phyloP scores from a whole-genome alignment of 1,284 basidiomycete species.

The Calocybe gambosa region DNA sequence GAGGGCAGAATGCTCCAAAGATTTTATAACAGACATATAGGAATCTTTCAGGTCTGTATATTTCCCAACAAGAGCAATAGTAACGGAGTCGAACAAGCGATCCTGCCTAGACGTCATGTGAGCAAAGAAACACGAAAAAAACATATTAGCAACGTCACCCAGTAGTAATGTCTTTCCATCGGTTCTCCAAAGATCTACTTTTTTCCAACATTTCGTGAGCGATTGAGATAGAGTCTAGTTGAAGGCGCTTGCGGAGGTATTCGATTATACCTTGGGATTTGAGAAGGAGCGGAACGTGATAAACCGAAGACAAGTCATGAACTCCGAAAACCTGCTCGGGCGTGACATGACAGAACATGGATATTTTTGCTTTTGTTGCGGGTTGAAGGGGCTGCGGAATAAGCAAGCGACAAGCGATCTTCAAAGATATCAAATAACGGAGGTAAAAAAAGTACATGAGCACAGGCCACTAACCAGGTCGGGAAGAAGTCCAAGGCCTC shows the following conservation, averaged over 20 bases:
- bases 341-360: slow-evolving; percentile 98
- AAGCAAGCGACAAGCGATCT: slow-evolving; percentile 90
- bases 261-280: slow-evolving; percentile 88
- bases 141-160: slow-evolving; percentile 38
- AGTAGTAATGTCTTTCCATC: slow-evolving; percentile 84
- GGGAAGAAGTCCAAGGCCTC: slow-evolving; percentile 90
- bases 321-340: slow-evolving; percentile 94
- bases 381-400: slow-evolving; percentile 70
- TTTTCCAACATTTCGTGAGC: slow-evolving; percentile 49
- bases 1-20: slow-evolving; percentile 95
- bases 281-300: slow-evolving; percentile 94
- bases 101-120: slow-evolving; percentile 58
- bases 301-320: slow-evolving; percentile 95
- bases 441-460: neutral
- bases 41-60: slow-evolving; percentile 97
- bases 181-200: slow-evolving; percentile 60
- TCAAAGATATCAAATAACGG: neutral
- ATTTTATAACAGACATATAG: slow-evolving; percentile 98
- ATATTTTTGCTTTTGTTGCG: slow-evolving; percentile 91
- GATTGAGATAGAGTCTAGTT: slow-evolving; percentile 59
- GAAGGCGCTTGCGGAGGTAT: slow-evolving; percentile 80
- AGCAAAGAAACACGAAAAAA: neutral
- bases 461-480: slow-evolving; percentile 64
- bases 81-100: slow-evolving; percentile 86
- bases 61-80: slow-evolving; percentile 94